Conservation (phyloP, 202 grass and related monocot genomes). For the Digitaria exilis region DNA sequence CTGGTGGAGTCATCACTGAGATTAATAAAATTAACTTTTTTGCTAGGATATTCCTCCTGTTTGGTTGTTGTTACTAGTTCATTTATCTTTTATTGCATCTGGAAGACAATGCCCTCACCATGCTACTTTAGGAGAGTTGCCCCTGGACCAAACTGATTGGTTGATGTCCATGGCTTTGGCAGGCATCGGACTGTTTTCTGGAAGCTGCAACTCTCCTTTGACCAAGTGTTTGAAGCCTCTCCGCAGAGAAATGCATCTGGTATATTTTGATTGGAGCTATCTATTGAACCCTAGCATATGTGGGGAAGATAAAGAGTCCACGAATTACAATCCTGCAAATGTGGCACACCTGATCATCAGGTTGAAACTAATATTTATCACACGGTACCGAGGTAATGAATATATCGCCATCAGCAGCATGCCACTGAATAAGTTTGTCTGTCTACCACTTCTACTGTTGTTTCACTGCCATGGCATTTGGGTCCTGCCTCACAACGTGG, state of each 20-base stretch:
- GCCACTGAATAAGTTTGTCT: background rate
- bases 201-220: background rate
- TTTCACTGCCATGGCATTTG: background rate
- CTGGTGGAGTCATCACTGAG: conserved; percentile 1
- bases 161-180: background rate
- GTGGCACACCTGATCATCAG: background rate
- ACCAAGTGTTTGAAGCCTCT: background rate
- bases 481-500: background rate
- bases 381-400: background rate
- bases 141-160: background rate
- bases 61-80: background rate
- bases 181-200: conserved; percentile 1
- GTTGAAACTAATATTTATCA: background rate
- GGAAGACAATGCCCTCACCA: background rate
- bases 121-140: background rate
- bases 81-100: background rate
- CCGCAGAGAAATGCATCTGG: background rate
- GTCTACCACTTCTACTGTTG: background rate
- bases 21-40: conserved; percentile 19
- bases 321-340: background rate
- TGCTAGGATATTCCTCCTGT: conserved; percentile 5
- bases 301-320: background rate
- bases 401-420: background rate
- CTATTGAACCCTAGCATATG: background rate
- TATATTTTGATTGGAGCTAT: background rate